Conservation (phyloP, 768 basidiomycete genomes). For the Russula abietina region DNA sequence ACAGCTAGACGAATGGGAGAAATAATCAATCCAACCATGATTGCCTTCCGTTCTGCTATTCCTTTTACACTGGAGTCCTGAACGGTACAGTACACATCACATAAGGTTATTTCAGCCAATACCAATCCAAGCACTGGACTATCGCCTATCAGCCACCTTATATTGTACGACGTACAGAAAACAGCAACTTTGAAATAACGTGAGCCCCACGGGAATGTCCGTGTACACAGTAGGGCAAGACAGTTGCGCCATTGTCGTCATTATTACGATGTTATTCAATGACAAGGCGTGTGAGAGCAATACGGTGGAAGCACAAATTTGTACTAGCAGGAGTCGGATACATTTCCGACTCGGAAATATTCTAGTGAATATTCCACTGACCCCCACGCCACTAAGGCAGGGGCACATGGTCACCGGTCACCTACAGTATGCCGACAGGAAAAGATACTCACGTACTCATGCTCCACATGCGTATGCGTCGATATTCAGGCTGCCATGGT, state of each 20-base stretch:
- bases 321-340: no score
- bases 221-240: neutral
- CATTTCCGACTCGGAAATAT: neutral
- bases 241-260: neutral
- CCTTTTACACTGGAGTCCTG: neutral
- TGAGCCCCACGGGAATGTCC: neutral
- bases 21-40: neutral
- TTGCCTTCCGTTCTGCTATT: neutral
- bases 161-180: neutral
- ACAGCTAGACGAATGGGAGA: constrained; percentile 14
- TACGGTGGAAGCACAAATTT: neutral
- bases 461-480: no score
- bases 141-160: neutral
- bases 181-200: neutral
- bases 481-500: no score
- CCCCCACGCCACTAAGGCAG: no score
- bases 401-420: no score
- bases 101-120: neutral
- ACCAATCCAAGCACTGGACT: no score
- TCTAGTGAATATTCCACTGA: no score
- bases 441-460: no score
- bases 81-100: no score
- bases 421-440: no score
- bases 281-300: neutral
- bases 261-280: neutral